phyloP scores from a whole-genome alignment of 73 alveolate species.

The Paramecium primaurelia region DNA sequence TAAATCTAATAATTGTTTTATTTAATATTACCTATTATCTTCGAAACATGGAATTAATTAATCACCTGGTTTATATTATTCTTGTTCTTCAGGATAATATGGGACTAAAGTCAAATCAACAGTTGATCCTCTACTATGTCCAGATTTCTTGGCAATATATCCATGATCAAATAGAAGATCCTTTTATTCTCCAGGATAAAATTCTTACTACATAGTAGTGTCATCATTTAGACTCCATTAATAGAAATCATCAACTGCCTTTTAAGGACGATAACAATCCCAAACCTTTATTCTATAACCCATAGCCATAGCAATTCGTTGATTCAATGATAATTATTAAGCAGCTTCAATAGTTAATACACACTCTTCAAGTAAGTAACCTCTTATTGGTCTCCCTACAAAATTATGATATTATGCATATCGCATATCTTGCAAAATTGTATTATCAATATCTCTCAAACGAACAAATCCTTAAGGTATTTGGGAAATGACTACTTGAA shows the following conservation, averaged over 20 bases:
- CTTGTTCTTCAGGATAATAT: constrained; percentile 12
- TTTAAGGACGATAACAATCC: constrained; percentile 64
- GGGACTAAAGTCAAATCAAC: constrained; percentile 52
- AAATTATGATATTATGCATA: constrained; percentile 47
- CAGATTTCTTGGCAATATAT: constrained; percentile 53
- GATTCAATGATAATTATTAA: background rate
- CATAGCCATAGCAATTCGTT: background rate
- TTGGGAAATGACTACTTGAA: background rate
- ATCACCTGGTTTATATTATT: constrained; percentile 39
- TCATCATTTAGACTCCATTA: constrained; percentile 59
- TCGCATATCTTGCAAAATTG: constrained; percentile 33
- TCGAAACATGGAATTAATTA: constrained; percentile 41
- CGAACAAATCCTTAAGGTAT: constrained; percentile 48
- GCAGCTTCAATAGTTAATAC: constrained; percentile 57
- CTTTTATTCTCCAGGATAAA: constrained; percentile 50
- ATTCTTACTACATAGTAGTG: constrained; percentile 39
- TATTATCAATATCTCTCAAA: background rate
- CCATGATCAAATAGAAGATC: constrained; percentile 20
- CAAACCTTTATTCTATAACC: constrained; percentile 58
- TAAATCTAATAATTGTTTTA: background rate
- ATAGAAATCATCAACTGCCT: constrained; percentile 62
- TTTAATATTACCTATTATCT: background rate
- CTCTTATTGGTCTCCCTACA: constrained; percentile 55
- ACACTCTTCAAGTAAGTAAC: constrained; percentile 41
- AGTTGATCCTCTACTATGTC: constrained; percentile 64